Evolutionary conservation across 2,329 filamentous ascomycete species (phyloP), one percentile per base, ranked within the genome.

Genomic region (Metarhizium humberi): DNA sequence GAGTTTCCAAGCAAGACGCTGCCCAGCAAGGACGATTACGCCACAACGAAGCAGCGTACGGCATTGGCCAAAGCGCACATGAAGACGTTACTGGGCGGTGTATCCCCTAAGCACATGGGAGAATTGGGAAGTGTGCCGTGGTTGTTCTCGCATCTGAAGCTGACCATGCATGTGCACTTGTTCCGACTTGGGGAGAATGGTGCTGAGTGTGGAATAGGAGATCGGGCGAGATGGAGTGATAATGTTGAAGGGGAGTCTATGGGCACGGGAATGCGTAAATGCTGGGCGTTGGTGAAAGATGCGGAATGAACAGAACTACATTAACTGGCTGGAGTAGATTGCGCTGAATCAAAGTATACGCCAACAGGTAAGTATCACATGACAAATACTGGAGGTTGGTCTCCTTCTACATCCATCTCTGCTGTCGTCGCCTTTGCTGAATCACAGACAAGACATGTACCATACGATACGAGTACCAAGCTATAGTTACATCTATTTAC

Each of bases 221-320:
- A 42, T 51, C 32, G 57, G 56, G 20, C 68, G 68, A 32, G 71
- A 1, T 68, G 70, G 29, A 65, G 64, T 1, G 61, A 66, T 3
- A 68, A 71, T 7, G 68, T 79, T 1, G 78, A 80, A 2, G 62
- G 61, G 1, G 76, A 78, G 62, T 78, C 78, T 0, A 82, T 82
- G 79, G 79, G 79, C 0, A 81, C 79, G 0, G 79, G 79, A 0
- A 82, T 82, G 79, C 71, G 75, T 42, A 81, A 79, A 61, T 82
- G 79, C 62, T 82, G 79, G 78, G 65, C 71, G 2, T 64, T 81
- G 52, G 71, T 70, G 3, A 65, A 66, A 52, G 65, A 66, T 29
- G 59, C 57, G 14, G 59, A 57, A 83, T 84, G 80, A 20, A 58
- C 14, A 55, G 53, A 42, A 20, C 55, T 11, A 5, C 10, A 34